Evolutionary conservation across 371 early-diverging fungal species (phyloP), one percentile per base, ranked within the genome.

Genomic region (Vairimorpha apis): DNA sequence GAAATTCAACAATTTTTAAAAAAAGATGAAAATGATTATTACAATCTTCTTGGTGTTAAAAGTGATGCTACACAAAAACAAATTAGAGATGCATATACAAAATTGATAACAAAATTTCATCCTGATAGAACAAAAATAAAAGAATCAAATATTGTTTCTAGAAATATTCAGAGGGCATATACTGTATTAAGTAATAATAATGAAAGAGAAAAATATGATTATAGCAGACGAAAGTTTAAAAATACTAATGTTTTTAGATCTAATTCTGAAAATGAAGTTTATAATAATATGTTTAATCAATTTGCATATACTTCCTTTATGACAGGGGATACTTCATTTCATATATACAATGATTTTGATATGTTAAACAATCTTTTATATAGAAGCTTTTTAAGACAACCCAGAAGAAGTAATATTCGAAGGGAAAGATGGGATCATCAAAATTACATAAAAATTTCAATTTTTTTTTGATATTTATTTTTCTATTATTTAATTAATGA

Each of bases 41-140:
- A 80, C 44, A 44, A 65, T 37, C 86, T 95, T 13, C 83, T 98
- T n/a, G 89, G 89, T 0, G 79, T 95, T 30, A 85, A 86, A 13
- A 91, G 89, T 82, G 78, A 82, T 13, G 91, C 91, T 38, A 83
- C 87, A 0, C 91, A 92, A 14, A 82, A 79, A 5, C 91, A 95
- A 66, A 90, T 98, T 70, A 94, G 93, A 81, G 92, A 91, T 80
- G 90, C 97, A 18, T 98, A 93, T 82, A 86, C 92, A 77, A 93
- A 91, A 87, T 79, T 93, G 43, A 94, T 95, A 27, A 86, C 91
- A 68, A 88, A 88, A 72, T 91, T 90, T 83, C 97, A 97, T 81
- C 83, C 95, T 91, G 56, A 94, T 81, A 95, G 92, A 81, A 89
- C 88, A 82, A 91, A 92, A 79, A 92, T 91, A 8, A 86, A 90